Evolutionary conservation across 106 monocot genomes (phyloP), one percentile per base, ranked within the genome.

Genomic region (Allium fistulosum): DNA sequence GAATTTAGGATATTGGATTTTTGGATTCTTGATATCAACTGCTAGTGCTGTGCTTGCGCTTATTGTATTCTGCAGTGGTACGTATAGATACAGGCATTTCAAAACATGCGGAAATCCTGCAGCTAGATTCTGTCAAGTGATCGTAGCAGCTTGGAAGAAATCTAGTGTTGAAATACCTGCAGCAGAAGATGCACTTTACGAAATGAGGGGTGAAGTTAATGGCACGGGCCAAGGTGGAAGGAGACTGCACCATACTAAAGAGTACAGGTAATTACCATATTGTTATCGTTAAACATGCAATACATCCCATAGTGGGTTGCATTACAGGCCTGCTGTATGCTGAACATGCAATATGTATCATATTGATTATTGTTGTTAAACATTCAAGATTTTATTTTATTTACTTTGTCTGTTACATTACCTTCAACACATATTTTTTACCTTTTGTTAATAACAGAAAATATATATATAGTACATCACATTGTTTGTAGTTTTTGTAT

Each of bases 91-190:
- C 45, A 75, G 60, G 51, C 67, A 60, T 17, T 75, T 75, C 51
- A 58, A 58, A 28, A 27, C 51, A 7, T 5, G 60, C n/a, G 75
- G 75, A 4, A 75, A 68, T 17, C 75, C 75, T 4, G 16, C 68
- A 11, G 15, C 67, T 10, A 75, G 67, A 51, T 61, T 75, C 46
- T 59, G 48, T 52, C 75, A 75, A 17, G 75, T 75, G 45, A n/a
- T 75, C 4, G 67, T 68, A 0, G 68, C 75, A 10, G 75, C 75
- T 12, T 67, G 67, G 67, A 75, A 75, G 59, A 75, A 75, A 49
- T 67, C 27, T 8, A 22, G 15, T 10, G 28, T 61, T 17, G 67
- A 67, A 50, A 60, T 68, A 6, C 67, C 59, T 7, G 17, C 9
- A 50, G 8, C 37, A 60, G 67, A 16, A 14, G 58, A 67, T 27